These are phyloP conservation scores for Grigorovia yakushimaensis DNA, from an alignment of 805 yeast genomes.

Conservation along the genomic window DNA sequence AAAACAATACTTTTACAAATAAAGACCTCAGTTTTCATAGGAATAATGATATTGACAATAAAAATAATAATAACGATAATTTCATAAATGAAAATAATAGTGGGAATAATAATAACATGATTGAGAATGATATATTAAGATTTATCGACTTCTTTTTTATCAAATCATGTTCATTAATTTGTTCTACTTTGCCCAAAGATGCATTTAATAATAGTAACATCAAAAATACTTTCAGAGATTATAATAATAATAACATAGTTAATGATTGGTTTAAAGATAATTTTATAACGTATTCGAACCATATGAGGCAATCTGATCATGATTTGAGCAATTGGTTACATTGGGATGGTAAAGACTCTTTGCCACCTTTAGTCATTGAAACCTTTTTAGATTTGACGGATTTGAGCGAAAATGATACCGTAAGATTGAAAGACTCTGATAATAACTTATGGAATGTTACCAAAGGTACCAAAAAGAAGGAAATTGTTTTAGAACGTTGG, in stretches of 20 bases:
- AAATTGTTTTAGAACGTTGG: constrained; percentile 94
- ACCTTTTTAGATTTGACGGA: constrained; percentile 62
- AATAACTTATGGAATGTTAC: constrained; percentile 48
- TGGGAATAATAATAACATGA: neutral
- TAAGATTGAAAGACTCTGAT: constrained; percentile 47
- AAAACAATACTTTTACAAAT: neutral
- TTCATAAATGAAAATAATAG: constrained; percentile 11
- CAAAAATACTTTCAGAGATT: neutral
- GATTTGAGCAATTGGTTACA: constrained; percentile 55
- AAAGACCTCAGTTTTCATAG: neutral
- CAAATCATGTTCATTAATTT: constrained; percentile 50
- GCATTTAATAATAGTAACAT: neutral
- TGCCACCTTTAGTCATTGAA: constrained; percentile 82
- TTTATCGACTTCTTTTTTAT: constrained; percentile 54
- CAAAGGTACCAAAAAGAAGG: constrained; percentile 56
- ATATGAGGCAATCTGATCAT: neutral
- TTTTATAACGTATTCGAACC: neutral
- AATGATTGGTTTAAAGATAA: constrained; percentile 7
- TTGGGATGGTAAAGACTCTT: constrained; percentile 33
- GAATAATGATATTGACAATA: neutral
- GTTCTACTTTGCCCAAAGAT: constrained; percentile 28
- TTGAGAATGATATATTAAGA: constrained; percentile 20
- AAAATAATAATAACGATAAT: neutral
- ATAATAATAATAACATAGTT: neutral
- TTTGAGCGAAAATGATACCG: constrained; percentile 45